A percentile compares a stretch with the other conserved stretches of the same genome.
Conservation (phyloP, 768 basidiomycete species). For the Glaciozyma antarctica region DNA sequence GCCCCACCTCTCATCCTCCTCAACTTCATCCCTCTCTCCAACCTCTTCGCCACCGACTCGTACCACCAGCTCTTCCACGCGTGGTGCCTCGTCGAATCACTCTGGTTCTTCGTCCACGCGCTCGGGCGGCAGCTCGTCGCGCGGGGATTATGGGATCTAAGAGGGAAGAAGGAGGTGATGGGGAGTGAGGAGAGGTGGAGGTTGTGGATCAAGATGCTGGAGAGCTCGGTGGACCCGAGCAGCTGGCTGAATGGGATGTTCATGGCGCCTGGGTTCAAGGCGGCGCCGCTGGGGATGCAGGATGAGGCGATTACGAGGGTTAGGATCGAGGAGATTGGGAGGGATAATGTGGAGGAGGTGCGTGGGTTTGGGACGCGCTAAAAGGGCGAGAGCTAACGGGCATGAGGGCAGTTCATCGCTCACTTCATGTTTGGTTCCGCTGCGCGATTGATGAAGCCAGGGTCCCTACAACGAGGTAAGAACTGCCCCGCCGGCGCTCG, state of each 20-base stretch:
- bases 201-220: slow-evolving; percentile 16
- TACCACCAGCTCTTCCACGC: not conserved
- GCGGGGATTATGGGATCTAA: slow-evolving; percentile 2
- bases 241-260: slow-evolving; percentile 20
- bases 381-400: not conserved
- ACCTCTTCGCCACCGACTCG: slow-evolving; percentile 2
- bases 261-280: slow-evolving; percentile 3
- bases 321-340: slow-evolving; percentile 10
- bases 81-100: slow-evolving; percentile 6
- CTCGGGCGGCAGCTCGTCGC: not conserved
- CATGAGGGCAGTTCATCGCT: slow-evolving; percentile 4
- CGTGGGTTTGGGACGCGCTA: not conserved
- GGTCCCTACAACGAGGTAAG: slow-evolving; percentile 11
- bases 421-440: slow-evolving; percentile 15
- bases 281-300: slow-evolving; percentile 5
- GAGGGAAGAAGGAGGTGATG: not conserved
- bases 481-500: not conserved
- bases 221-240: slow-evolving; percentile 7
- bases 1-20: slow-evolving; percentile 20
- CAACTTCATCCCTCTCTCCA: not conserved
- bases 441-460: slow-evolving; percentile 1
- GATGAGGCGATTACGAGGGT: slow-evolving; percentile 17
- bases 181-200: slow-evolving; percentile 23
- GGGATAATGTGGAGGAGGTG: slow-evolving; percentile 28
- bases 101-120: not conserved